These are phyloP conservation scores for Inga oerstediana DNA, from an alignment of 306 rosid species.

Conservation along the genomic window DNA sequence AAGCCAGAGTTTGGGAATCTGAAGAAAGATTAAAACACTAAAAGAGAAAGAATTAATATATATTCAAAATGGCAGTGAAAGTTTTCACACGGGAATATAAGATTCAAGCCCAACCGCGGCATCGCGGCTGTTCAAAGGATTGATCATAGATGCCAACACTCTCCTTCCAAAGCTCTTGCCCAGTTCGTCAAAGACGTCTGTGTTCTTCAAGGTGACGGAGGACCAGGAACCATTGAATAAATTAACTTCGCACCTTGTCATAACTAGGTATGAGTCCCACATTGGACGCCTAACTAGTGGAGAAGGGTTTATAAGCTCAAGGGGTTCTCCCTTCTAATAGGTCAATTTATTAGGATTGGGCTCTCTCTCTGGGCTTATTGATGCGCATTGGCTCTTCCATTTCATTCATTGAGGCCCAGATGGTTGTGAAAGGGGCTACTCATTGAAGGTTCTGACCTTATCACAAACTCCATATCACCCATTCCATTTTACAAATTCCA, in stretches of 20 bases:
- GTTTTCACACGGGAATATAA: constrained; percentile 51
- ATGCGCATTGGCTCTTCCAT: too few species aligned
- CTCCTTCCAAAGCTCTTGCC: constrained; percentile 77
- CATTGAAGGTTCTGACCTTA: too few species aligned
- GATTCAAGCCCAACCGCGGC: constrained; percentile 55
- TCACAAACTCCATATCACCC: too few species aligned
- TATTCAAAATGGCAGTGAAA: constrained; percentile 50
- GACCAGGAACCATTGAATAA: constrained; percentile 73
- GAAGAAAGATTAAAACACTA: background rate
- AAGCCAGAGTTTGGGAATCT: background rate
- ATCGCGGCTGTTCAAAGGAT: constrained; percentile 63
- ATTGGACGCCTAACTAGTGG: too few species aligned
- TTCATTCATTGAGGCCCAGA: too few species aligned
- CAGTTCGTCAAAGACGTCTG: constrained; percentile 39
- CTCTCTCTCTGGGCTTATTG: too few species aligned
- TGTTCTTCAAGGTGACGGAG: constrained; percentile 66
- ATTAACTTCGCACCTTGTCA: constrained; percentile 49
- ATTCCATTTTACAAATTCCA: too few species aligned
- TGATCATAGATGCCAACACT: constrained; percentile 56
- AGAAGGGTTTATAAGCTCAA: too few species aligned
- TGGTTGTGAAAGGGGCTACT: too few species aligned
- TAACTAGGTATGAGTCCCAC: too few species aligned
- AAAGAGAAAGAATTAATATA: background rate
- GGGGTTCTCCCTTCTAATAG: too few species aligned
- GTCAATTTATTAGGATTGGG: too few species aligned